Conservation (phyloP, 2,329 filamentous ascomycete species). For the Curvularia spicifera region DNA sequence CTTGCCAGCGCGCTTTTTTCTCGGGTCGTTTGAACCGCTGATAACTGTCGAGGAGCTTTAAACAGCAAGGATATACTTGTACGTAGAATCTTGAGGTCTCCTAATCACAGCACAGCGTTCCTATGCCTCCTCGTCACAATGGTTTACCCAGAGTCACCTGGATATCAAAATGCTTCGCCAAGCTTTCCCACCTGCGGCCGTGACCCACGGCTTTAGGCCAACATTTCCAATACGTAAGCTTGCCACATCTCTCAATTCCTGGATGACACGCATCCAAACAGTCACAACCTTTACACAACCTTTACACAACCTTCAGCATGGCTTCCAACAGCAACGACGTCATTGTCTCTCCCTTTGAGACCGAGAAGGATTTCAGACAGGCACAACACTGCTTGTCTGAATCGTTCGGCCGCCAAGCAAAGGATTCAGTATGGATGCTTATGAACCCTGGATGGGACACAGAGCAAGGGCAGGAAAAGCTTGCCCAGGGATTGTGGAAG, state of each 20-base stretch:
- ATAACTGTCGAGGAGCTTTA: background rate
- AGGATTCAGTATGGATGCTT: slow-evolving; percentile 59
- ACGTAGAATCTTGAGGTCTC: background rate
- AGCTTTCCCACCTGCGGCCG: background rate
- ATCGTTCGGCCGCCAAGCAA: slow-evolving; percentile 59
- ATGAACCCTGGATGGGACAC: slow-evolving; percentile 65
- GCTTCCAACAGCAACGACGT: slow-evolving; percentile 19
- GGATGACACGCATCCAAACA: background rate
- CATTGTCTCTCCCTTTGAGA: slow-evolving; percentile 27
- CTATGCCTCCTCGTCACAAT: background rate
- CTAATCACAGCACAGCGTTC: background rate
- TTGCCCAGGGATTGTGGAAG: slow-evolving; percentile 49
- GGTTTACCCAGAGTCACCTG: background rate
- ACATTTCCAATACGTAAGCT: background rate
- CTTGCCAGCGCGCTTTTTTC: background rate
- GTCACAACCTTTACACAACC: background rate
- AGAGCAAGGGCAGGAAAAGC: slow-evolving; percentile 50
- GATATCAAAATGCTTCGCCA: background rate
- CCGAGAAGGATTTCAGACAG: slow-evolving; percentile 33
- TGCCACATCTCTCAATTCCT: background rate
- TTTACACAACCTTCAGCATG: slow-evolving; percentile 17
- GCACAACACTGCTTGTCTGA: slow-evolving; percentile 45
- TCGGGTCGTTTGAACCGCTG: background rate
- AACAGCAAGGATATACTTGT: background rate
- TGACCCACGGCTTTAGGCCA: background rate